Conservation (phyloP, 345 rosid genomes). For the Lumnitzera racemosa region DNA sequence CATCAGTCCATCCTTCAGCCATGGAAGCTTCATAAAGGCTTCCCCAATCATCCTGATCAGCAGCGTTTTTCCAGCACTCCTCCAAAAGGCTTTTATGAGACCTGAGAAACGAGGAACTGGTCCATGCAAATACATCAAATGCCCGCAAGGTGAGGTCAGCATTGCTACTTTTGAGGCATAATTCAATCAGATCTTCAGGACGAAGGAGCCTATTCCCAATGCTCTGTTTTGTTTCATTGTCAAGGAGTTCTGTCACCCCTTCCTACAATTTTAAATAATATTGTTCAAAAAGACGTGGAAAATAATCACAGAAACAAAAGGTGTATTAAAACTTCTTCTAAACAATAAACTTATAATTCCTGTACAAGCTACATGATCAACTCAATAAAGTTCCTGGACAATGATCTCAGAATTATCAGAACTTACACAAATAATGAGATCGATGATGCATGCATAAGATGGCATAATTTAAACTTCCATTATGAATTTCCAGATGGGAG, state of each 20-base stretch:
- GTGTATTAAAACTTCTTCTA: too few species aligned
- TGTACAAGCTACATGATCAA: too few species aligned
- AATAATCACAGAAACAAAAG: too few species aligned
- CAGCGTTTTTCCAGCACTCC: slow-evolving; percentile 88
- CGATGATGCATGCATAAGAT: too few species aligned
- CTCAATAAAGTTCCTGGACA: too few species aligned
- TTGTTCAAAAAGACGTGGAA: background rate
- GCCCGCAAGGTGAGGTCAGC: slow-evolving; percentile 47
- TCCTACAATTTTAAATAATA: slow-evolving; percentile 36
- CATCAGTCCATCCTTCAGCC: slow-evolving; percentile 82
- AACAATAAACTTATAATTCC: too few species aligned
- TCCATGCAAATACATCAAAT: slow-evolving; percentile 88
- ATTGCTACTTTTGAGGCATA: slow-evolving; percentile 51
- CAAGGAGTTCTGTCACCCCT: slow-evolving; percentile 40
- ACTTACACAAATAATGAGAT: too few species aligned
- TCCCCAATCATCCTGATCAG: slow-evolving; percentile 75
- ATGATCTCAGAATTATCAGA: too few species aligned
- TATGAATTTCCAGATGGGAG: too few species aligned
- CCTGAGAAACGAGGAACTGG: slow-evolving; percentile 67
- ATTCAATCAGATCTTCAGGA: slow-evolving; percentile 67
- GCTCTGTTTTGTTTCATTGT: slow-evolving; percentile 25
- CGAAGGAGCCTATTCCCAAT: slow-evolving; percentile 35
- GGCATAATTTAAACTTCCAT: too few species aligned
- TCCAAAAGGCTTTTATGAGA: slow-evolving; percentile 64
- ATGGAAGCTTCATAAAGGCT: slow-evolving; percentile 48